phyloP scores from a whole-genome alignment of 352 stramenopile genomes.

The Pythium brachiatum region DNA sequence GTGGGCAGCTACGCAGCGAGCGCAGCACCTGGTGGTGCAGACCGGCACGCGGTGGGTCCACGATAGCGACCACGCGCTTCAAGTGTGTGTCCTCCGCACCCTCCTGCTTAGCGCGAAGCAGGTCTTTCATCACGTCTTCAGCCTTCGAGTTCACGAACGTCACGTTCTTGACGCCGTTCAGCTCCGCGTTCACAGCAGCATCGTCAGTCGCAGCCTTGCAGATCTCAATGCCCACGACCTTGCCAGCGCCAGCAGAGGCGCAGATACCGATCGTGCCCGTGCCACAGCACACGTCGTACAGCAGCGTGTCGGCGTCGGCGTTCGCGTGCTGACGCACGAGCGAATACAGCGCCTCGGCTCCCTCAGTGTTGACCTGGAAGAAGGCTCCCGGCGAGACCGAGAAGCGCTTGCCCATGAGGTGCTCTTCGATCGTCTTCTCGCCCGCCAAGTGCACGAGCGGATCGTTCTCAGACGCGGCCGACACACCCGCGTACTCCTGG shows the following conservation, averaged over 20 bases:
- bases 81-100: slow-evolving; percentile 51
- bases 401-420: slow-evolving; percentile 88
- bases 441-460: slow-evolving; percentile 81
- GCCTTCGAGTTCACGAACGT: slow-evolving; percentile 91
- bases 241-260: slow-evolving; percentile 75
- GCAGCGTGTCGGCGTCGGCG: slow-evolving; percentile 73
- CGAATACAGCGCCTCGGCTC: slow-evolving; percentile 94
- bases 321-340: slow-evolving; percentile 90
- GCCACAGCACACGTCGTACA: slow-evolving; percentile 98
- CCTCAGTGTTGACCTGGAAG: slow-evolving; percentile 96
- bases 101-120: slow-evolving; percentile 61
- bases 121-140: slow-evolving; percentile 88
- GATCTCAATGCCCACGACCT: slow-evolving; percentile 88
- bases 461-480: slow-evolving; percentile 84
- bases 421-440: slow-evolving; percentile 71
- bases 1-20: slow-evolving; percentile 75
- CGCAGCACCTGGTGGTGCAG: slow-evolving; percentile 92
- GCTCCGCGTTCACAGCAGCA: slow-evolving; percentile 77
- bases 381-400: slow-evolving; percentile 90
- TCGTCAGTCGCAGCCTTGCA: slow-evolving; percentile 90
- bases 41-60: slow-evolving; percentile 95
- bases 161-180: slow-evolving; percentile 86
- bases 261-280: slow-evolving; percentile 98
- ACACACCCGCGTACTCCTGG: slow-evolving; percentile 92
- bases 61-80: slow-evolving; percentile 91